Base-by-base conservation (phyloP, 1,284 basidiomycete genomes). In the Microbotryum violaceum region DNA sequence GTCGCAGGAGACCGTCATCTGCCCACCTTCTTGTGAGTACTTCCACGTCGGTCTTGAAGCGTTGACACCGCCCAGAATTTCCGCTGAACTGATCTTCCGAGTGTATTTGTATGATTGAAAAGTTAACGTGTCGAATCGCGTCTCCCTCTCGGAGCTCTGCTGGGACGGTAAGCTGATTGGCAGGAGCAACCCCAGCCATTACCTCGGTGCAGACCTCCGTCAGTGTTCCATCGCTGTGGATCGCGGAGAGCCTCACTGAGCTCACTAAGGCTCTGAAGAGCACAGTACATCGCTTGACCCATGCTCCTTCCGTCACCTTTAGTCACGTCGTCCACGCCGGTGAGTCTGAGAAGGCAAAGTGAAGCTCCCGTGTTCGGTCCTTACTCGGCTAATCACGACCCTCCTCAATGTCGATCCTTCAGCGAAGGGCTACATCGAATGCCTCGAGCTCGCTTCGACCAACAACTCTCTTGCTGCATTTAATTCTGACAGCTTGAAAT, bases 1-100 rank as follows among this genome's bases (percentile, higher is more conserved):
- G 3, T 54, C 64, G 1, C 47, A 45, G 2, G 58, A 66, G 47
- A 66, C 64, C 4, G 64, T 66, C 48, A 66, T 66, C 44, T 66
- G 64, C 53, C 49, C 56, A 6, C 61, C 55, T 2, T 58, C 64
- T 9, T 66, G 61, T 66, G 20, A 12, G 60, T 48, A 23, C 37
- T 9, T 44, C 27, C 27, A 27, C 27, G 6, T 1, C 27, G 27
- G 5, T 27, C 27, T 27, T 3, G 27, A 27, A 27, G 27, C 27
- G 27, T 27, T 27, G 27, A 6, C 27, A 27, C 27, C 27, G 27
- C 27, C 27, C 6, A 6, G 27, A 5, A 27, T 27, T 27, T 27
- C 27, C 6, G 27, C 1, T 4, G 27, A 6, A 27, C 27, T 27
- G 27, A 27, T 27, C 5, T 27, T 27, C 27, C 27, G 27, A 27